phyloP scores from a whole-genome alignment of 1,139 yeast genomes.

The Saccharomyces hybrid region DNA sequence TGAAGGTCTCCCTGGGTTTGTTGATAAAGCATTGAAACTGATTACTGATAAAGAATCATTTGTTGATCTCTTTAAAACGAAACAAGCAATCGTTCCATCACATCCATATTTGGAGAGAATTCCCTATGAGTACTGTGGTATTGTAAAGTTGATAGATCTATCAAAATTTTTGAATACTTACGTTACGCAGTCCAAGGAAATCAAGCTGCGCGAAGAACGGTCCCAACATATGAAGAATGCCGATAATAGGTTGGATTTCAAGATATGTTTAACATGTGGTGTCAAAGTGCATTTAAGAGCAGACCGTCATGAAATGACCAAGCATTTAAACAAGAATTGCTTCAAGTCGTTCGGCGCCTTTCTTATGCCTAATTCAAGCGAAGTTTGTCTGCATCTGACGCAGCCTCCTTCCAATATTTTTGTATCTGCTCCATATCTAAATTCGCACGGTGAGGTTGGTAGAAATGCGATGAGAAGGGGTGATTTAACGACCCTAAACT shows the following conservation, averaged over 20 bases:
- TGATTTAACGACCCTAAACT: constrained; percentile 45
- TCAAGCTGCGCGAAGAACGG: constrained; percentile 25
- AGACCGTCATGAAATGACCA: constrained; percentile 32
- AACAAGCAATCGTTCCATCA: constrained; percentile 4
- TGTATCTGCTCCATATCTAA: constrained; percentile 59
- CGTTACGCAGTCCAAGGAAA: constrained; percentile 41
- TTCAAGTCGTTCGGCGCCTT: constrained; percentile 37
- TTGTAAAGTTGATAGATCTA: constrained; percentile 51
- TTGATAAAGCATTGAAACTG: constrained; percentile 11
- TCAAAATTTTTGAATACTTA: constrained; percentile 64
- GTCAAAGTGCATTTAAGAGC: constrained; percentile 32
- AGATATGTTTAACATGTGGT: constrained; percentile 38
- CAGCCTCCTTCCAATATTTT: constrained; percentile 32
- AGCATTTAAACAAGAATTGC: constrained; percentile 27
- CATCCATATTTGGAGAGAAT: constrained; percentile 15
- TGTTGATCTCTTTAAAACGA: constrained; percentile 9
- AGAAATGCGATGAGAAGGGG: constrained; percentile 44
- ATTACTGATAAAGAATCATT: constrained; percentile 14
- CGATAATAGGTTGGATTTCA: constrained; percentile 34
- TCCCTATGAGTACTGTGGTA: constrained; percentile 57
- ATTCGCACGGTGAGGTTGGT: constrained; percentile 66
- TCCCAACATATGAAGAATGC: constrained; percentile 21
- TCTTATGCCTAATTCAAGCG: constrained; percentile 38
- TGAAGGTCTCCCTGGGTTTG: constrained; percentile 9
- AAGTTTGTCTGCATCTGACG: constrained; percentile 34